Evolutionary conservation across 2,329 filamentous ascomycete species (phyloP).

Genomic region (Xylaria polymorpha): DNA sequence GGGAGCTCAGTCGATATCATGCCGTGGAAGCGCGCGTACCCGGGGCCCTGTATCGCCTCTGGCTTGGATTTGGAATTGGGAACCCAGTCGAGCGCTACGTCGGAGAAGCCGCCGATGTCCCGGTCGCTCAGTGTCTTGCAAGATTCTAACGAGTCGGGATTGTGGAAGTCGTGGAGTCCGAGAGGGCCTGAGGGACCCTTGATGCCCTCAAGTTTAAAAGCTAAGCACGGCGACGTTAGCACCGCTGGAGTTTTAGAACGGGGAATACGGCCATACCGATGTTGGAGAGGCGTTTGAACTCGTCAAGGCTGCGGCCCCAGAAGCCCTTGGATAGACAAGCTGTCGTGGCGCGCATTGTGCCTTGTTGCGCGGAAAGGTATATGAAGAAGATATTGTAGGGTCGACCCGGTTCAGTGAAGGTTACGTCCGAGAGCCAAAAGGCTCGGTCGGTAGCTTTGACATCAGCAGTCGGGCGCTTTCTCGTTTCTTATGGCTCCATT

Average conservation of each 20-base stretch:
- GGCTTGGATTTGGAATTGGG: conserved; percentile 39
- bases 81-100: conserved; percentile 66
- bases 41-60: conserved; percentile 34
- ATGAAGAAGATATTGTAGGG: conserved; percentile 2
- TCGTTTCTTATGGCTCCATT: conserved; percentile 24
- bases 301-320: conserved; percentile 67
- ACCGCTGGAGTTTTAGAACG: background rate
- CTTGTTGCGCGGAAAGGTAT: conserved; percentile 1
- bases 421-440: conserved; percentile 48
- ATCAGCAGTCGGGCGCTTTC: conserved; percentile 41
- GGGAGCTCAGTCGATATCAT: conserved; percentile 89
- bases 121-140: conserved; percentile 87
- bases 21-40: conserved; percentile 85
- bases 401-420: conserved; percentile 18
- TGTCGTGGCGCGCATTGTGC: conserved; percentile 62
- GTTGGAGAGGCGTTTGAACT: conserved; percentile 66
- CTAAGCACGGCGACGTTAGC: conserved; percentile 55
- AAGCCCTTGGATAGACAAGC: conserved; percentile 64
- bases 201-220: conserved; percentile 75
- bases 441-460: conserved; percentile 48
- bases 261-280: conserved; percentile 58
- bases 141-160: conserved; percentile 57
- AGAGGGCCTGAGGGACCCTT: conserved; percentile 72
- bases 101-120: conserved; percentile 88
- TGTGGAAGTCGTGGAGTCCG: conserved; percentile 72